Percentiles rank a stretch among this genome's conserved stretches.
phyloP scores from a whole-genome alignment of 2,329 filamentous ascomycete species.

The Akanthomyces muscarius region DNA sequence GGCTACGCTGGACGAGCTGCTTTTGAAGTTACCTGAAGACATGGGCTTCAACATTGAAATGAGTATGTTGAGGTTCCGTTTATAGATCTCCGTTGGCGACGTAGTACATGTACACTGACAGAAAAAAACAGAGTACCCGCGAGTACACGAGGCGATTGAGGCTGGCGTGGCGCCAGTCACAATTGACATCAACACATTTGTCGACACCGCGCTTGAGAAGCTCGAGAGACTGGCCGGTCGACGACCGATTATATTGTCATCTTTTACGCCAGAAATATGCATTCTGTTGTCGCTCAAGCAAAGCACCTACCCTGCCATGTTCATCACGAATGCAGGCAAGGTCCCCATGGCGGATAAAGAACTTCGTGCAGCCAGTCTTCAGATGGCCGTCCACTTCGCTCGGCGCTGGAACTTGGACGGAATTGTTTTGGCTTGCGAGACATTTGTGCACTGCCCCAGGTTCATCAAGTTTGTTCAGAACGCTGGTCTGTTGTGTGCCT shows the following conservation, averaged over 20 bases:
- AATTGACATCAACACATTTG: constrained; percentile 36
- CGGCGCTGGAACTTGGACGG: constrained; percentile 34
- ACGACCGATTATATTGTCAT: constrained; percentile 32
- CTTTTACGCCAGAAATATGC: constrained; percentile 34
- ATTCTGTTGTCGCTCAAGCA: constrained; percentile 31
- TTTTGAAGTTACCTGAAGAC: constrained; percentile 30
- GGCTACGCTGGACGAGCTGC: constrained; percentile 34
- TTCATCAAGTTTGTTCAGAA: constrained; percentile 32
- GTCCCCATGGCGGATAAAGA: constrained; percentile 29
- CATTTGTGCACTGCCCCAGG: constrained; percentile 32
- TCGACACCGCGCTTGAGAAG: constrained; percentile 32
- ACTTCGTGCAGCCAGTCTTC: constrained; percentile 31
- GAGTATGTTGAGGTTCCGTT: constrained; percentile 26
- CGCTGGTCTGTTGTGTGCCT: constrained; percentile 30
- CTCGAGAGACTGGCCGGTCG: constrained; percentile 25
- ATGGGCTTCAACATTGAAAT: constrained; percentile 38
- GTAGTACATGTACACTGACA: not conserved
- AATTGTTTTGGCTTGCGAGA: constrained; percentile 33
- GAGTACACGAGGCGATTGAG: constrained; percentile 33
- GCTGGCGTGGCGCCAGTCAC: constrained; percentile 31
- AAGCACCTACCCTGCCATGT: constrained; percentile 29
- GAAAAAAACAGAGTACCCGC: constrained; percentile 35
- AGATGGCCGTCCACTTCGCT: constrained; percentile 35
- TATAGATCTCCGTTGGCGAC: not conserved
- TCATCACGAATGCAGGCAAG: constrained; percentile 31